Evolutionary conservation across 257 asterid genomes (phyloP).

Genomic region (Knoxia roxburghii): DNA sequence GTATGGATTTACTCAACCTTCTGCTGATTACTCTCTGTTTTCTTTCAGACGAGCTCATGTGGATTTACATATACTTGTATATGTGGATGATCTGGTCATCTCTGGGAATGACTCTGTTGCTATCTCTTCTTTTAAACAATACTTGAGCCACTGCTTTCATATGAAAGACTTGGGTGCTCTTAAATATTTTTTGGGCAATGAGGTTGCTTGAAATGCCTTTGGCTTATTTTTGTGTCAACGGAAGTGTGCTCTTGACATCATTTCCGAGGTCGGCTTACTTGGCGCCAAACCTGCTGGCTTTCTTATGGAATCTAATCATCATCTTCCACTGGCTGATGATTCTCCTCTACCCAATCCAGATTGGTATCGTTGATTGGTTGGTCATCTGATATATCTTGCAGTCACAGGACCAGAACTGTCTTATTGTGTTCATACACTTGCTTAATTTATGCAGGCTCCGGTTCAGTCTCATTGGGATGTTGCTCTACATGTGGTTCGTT

Average conservation of each 20-base stretch:
- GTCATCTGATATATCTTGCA: neutral
- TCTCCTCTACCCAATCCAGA: neutral
- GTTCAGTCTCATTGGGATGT: too few species aligned
- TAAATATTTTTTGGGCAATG: neutral
- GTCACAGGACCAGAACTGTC: too few species aligned
- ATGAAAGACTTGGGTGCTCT: neutral
- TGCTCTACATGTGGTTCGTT: too few species aligned
- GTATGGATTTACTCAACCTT: neutral
- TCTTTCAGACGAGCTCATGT: neutral
- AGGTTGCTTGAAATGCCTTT: neutral
- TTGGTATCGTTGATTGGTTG: neutral
- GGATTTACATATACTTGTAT: neutral
- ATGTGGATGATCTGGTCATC: neutral
- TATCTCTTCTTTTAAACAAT: neutral
- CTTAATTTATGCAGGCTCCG: too few species aligned
- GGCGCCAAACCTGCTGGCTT: neutral
- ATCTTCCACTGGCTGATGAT: neutral
- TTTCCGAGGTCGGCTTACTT: neutral
- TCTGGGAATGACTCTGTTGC: neutral
- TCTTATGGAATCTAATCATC: neutral
- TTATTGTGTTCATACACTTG: too few species aligned
- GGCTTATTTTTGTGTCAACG: neutral
- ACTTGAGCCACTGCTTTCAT: neutral
- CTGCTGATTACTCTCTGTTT: neutral
- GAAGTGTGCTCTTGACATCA: neutral